Base-by-base conservation (phyloP, 192 early-diverging fungal genomes). In the Coemansia sp. region DNA sequence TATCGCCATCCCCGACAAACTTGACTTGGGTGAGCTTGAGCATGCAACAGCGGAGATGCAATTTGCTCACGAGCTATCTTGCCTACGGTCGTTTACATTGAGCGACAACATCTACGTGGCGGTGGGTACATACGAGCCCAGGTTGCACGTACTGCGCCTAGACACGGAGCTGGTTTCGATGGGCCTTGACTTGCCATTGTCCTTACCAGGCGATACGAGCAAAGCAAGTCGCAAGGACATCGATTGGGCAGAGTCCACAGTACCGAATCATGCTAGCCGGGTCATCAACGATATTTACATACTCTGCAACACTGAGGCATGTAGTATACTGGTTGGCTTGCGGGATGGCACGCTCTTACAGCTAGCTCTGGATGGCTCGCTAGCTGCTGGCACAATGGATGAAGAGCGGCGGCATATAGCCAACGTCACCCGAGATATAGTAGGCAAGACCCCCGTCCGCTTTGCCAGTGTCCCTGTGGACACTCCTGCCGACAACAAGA, bases 221-320 rank as follows among this genome's bases (percentile, higher is more conserved):
- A 13, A 10, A 14, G 14, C 28, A 23, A 36, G 62, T 56, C 20
- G 37, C 13, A 43, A 65, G 55, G 37, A 45, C 20, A 26, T 67
- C 53, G 61, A 63, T 56, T 45, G 16, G 34, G 33, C 34, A n/a
- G 20, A 35, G 11, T 23, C 16, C 10, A 20, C 33, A 37, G 45
- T 7, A n/a, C 14, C 53, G 14, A 13, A 14, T 5, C 16, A 16
- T 36, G 21, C 33, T n/a, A 33, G 23, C 23, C 8, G 26, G 24
- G 66, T 62, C 33, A 60, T 69, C 46, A 79, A 65, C 50, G 76
- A 79, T 18, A 62, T 63, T 0, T 79, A 57, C 48, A 33, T 79
- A 21, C 51, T 79, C 4, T 10, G 31, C 8, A 34, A 64, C 5
- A 13, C 18, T 1, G 33, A 2, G 46, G 31, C 23, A 10, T 61